A percentile compares a stretch with the other conserved stretches of the same genome.
Evolutionary conservation across 768 basidiomycete genomes (phyloP).

Genomic region (Solioccasus polychromus): DNA sequence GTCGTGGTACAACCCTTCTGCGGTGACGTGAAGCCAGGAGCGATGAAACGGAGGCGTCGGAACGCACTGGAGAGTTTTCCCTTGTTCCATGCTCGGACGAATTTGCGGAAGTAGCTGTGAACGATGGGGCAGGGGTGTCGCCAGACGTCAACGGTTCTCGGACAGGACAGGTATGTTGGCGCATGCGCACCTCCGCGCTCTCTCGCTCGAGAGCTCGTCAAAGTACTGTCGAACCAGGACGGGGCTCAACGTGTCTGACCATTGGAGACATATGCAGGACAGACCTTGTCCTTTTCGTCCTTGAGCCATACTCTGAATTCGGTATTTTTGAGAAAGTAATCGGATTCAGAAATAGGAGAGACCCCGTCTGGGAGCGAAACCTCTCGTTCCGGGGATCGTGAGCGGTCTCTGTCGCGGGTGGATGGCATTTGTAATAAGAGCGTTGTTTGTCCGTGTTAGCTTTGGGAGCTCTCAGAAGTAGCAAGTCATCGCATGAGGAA

Average conservation of each 20-base stretch:
- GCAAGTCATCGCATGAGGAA: constrained; percentile 20
- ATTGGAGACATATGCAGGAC: constrained; percentile 8
- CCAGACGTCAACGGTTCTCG: constrained; percentile 15
- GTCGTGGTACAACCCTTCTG: constrained; percentile 60
- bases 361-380: constrained; percentile 52
- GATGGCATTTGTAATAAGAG: constrained; percentile 14
- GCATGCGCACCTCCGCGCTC: constrained; percentile 62
- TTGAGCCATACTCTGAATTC: constrained; percentile 91
- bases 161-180: constrained; percentile 26
- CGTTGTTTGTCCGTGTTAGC: constrained; percentile 14
- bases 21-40: background rate
- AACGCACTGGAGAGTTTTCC: constrained; percentile 63
- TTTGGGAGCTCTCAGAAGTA: background rate
- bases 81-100: constrained; percentile 88
- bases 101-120: constrained; percentile 85
- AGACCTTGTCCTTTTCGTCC: constrained; percentile 59
- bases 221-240: constrained; percentile 52
- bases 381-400: constrained; percentile 45
- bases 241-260: background rate
- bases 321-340: constrained; percentile 85
- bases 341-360: constrained; percentile 69
- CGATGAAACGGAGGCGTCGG: too few relatives aligned
- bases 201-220: constrained; percentile 80
- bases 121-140: constrained; percentile 6
- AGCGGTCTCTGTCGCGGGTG: constrained; percentile 23